Conservation (phyloP, 2,329 filamentous ascomycete species). For the Nigrospora oryzae region DNA sequence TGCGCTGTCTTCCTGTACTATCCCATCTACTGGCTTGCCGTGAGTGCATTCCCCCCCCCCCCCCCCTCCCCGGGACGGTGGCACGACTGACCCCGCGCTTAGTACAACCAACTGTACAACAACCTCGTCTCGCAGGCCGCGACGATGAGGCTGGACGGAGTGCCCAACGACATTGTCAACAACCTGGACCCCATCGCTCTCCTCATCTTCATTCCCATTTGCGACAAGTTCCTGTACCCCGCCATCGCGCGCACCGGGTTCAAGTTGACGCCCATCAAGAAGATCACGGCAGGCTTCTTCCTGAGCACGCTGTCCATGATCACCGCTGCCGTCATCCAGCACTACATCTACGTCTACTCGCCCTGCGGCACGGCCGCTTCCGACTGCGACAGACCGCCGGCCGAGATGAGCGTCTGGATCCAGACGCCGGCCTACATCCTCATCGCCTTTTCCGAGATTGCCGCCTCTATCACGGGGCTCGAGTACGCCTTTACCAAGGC, state of each 20-base stretch:
- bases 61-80: not conserved
- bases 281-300: slow-evolving; percentile 63
- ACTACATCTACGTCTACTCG: slow-evolving; percentile 56
- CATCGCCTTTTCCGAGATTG: slow-evolving; percentile 39
- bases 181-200: slow-evolving; percentile 71
- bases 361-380: slow-evolving; percentile 51
- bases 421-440: slow-evolving; percentile 42
- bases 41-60: too few relatives aligned
- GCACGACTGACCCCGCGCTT: not conserved
- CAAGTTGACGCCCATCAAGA: slow-evolving; percentile 67
- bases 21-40: slow-evolving; percentile 50
- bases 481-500: slow-evolving; percentile 74
- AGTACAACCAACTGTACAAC: slow-evolving; percentile 51
- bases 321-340: slow-evolving; percentile 45
- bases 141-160: slow-evolving; percentile 58
- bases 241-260: slow-evolving; percentile 53
- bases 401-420: slow-evolving; percentile 55
- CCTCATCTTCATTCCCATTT: slow-evolving; percentile 66
- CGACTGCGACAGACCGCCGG: slow-evolving; percentile 18
- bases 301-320: slow-evolving; percentile 55
- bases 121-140: slow-evolving; percentile 57
- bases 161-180: slow-evolving; percentile 70
- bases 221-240: slow-evolving; percentile 64
- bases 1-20: slow-evolving; percentile 66
- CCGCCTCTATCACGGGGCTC: slow-evolving; percentile 46